phyloP scores from a whole-genome alignment of 2,329 filamentous ascomycete species.

The Cordyceps pruinosa region DNA sequence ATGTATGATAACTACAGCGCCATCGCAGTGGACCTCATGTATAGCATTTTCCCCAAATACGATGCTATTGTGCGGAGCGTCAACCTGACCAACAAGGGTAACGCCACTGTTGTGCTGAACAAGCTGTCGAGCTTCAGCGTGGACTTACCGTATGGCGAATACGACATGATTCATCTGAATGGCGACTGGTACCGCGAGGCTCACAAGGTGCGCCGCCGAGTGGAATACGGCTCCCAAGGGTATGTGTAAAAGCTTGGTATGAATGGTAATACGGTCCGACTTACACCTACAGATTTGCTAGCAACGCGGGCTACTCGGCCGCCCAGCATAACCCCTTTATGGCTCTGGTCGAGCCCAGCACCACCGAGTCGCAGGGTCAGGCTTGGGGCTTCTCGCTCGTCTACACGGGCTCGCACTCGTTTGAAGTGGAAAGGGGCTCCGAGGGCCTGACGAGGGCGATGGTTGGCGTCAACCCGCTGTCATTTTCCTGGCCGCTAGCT shows the following conservation, averaged over 20 bases:
- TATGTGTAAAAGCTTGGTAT: slow-evolving; percentile 22
- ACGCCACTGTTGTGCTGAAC: slow-evolving; percentile 44
- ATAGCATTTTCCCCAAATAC: slow-evolving; percentile 56
- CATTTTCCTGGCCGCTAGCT: slow-evolving; percentile 50
- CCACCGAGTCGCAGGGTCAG: slow-evolving; percentile 54
- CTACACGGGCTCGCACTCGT: slow-evolving; percentile 57
- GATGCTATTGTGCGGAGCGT: slow-evolving; percentile 57
- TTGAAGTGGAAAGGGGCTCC: slow-evolving; percentile 55
- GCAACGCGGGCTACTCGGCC: slow-evolving; percentile 54
- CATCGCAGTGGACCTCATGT: slow-evolving; percentile 51
- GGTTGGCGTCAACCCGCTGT: slow-evolving; percentile 53
- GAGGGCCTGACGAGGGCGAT: slow-evolving; percentile 54
- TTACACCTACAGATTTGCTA: slow-evolving; percentile 44
- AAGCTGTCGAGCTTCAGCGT: slow-evolving; percentile 54
- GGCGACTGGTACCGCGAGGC: slow-evolving; percentile 59
- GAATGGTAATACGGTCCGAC: no score
- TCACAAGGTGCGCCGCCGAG: slow-evolving; percentile 44
- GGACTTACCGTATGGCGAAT: slow-evolving; percentile 52
- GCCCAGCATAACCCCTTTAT: slow-evolving; percentile 61
- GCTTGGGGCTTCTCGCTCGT: slow-evolving; percentile 60
- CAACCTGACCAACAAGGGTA: slow-evolving; percentile 52
- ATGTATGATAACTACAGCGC: slow-evolving; percentile 53
- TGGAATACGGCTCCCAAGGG: slow-evolving; percentile 51
- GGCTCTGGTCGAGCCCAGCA: slow-evolving; percentile 45
- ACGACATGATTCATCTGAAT: slow-evolving; percentile 55